Base-by-base conservation (phyloP, 768 basidiomycete species). In the Suillus plorans region DNA sequence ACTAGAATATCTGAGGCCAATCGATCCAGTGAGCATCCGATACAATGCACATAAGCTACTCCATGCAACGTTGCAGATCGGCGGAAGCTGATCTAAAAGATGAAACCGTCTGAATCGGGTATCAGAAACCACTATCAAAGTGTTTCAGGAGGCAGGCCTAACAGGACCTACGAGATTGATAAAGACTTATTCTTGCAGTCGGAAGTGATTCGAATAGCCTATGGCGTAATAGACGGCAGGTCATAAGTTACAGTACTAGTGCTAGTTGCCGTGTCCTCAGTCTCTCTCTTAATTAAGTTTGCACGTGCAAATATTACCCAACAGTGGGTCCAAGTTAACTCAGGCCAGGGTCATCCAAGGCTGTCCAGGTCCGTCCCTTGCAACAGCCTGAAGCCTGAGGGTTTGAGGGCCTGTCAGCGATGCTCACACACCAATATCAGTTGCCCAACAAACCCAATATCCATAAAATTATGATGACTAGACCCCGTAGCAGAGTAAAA, bases 391-490 rank as follows among this genome's bases (percentile, higher is more conserved):
- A 18, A 4, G 31, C 31, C 31, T 31, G 31, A 31, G 31, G 31
- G 16, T 31, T 31, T 12, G 31, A 34, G 34, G 12, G 13, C 34
- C 18, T 12, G 18, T 37, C 44, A 20, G 31, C 31, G 22, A 61
- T 42, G 7, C 39, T 36, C 39, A 36, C 7, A 64, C 66, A 8
- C 60, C 41, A 44, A 60, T 60, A 22, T 57, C 22, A 22, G 13
- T 25, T 63, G 18, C 55, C 25, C 59, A 62, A 10, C 63, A 78
- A 83, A 34, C 78, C 86, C 44, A 86, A 86, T 63, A 64, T 64
- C 60, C 63, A 64, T 72, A 66, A 67, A 72, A 62, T 68, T 73
- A 69, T 74, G 73, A 52, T 55, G 64, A 66, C 28, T 66, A 71
- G 55, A 63, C 36, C 18, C 37, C 31, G 64, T 57, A 64, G 63